phyloP scores from a whole-genome alignment of 2,329 filamentous ascomycete genomes.

The Camillea tinctor region DNA sequence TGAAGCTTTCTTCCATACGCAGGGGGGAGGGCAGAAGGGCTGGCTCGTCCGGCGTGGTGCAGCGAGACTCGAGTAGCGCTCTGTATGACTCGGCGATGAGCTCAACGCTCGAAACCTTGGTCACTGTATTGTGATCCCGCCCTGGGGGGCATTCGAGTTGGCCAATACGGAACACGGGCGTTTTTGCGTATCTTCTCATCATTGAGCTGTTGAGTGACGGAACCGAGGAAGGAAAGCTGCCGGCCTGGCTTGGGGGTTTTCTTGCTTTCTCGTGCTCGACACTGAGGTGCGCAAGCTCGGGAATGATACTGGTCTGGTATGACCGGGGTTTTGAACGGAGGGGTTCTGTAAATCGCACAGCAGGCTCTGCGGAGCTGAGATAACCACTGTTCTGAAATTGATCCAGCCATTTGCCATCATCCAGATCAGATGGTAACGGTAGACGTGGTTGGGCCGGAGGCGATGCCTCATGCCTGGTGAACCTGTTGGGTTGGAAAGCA shows the following conservation, averaged over 20 bases:
- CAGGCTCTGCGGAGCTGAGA: constrained; percentile 17
- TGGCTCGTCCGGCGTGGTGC: constrained; percentile 33
- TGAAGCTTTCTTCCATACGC: constrained; percentile 10
- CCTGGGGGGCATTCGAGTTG: constrained; percentile 42
- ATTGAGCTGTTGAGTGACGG: constrained; percentile 25
- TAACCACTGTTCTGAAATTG: constrained; percentile 29
- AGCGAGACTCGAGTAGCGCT: constrained; percentile 43
- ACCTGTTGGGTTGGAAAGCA: constrained; percentile 9
- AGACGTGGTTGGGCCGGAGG: constrained; percentile 10
- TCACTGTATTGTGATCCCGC: constrained; percentile 23
- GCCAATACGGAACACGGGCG: constrained; percentile 49
- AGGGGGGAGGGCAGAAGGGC: constrained; percentile 22
- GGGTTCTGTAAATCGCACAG: constrained; percentile 8
- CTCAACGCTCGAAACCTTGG: constrained; percentile 44
- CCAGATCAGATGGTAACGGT: constrained; percentile 15
- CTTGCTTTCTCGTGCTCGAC: constrained; percentile 22
- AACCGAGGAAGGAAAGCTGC: constrained; percentile 22
- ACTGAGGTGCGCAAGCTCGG: constrained; percentile 38
- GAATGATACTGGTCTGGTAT: constrained; percentile 19
- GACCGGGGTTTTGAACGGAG: constrained; percentile 18
- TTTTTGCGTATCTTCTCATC: constrained; percentile 49
- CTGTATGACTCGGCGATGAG: constrained; percentile 52
- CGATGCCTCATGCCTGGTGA: constrained; percentile 11
- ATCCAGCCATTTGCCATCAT: constrained; percentile 30
- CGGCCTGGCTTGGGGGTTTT: constrained; percentile 16